Conservation (phyloP, 306 rosid species). For the Astragalus glycyphyllos region DNA sequence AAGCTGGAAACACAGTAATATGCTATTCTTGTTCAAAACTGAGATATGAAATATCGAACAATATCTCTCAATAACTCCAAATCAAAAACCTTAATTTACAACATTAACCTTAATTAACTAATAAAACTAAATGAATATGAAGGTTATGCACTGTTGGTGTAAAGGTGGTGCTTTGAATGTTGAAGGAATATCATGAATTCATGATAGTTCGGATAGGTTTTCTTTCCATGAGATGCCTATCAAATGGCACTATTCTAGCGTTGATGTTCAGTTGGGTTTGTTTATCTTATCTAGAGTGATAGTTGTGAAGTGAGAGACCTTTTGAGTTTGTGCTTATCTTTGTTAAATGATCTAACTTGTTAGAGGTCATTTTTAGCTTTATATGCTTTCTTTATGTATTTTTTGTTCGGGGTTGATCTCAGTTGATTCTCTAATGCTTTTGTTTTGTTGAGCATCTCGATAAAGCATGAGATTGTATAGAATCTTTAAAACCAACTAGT, state of each 20-base stretch:
- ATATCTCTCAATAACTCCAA: neutral
- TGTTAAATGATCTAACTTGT: neutral
- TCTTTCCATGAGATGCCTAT: neutral
- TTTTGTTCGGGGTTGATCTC: neutral
- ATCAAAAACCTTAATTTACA: neutral
- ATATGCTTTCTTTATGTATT: neutral
- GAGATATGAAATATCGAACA: neutral
- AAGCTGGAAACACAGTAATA: neutral
- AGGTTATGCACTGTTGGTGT: too few species aligned
- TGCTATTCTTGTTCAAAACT: neutral
- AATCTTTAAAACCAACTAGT: slow-evolving; percentile 18
- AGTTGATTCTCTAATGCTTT: slow-evolving; percentile 22
- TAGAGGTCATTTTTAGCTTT: neutral
- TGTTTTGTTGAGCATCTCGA: slow-evolving; percentile 7
- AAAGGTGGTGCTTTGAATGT: too few species aligned
- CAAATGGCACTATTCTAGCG: slow-evolving; percentile 8
- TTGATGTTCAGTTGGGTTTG: slow-evolving; percentile 6
- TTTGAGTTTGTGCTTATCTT: slow-evolving; percentile 23
- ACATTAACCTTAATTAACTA: neutral
- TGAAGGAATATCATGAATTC: neutral
- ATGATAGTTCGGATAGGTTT: neutral
- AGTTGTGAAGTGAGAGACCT: slow-evolving; percentile 13
- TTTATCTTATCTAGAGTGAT: slow-evolving; percentile 15
- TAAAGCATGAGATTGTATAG: neutral
- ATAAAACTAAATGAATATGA: neutral